Conservation (phyloP, 164 flowering plant species). For the Stephania cephalantha region DNA sequence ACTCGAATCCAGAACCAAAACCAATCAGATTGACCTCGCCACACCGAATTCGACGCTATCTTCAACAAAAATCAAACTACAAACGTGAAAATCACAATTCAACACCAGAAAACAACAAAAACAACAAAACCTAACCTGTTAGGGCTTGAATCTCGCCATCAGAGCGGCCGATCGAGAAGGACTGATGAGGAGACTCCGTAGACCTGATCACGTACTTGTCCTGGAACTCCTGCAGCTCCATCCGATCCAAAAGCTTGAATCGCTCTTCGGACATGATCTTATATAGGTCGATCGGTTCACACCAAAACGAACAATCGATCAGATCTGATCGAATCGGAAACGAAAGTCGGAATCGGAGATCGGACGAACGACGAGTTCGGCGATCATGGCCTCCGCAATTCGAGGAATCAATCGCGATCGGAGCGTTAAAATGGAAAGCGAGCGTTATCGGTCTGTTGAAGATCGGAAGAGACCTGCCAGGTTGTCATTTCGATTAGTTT, state of each 20-base stretch:
- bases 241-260: constrained; percentile 54
- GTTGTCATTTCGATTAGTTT: too few species aligned
- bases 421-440: background rate
- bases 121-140: constrained; percentile 24
- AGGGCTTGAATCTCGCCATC: constrained; percentile 50
- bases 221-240: constrained; percentile 65
- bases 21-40: too few species aligned
- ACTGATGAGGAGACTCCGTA: constrained; percentile 36
- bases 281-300: too few species aligned
- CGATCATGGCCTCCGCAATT: too few species aligned
- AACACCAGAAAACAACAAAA: background rate
- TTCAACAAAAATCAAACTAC: background rate
- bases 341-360: too few species aligned
- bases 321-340: too few species aligned
- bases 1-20: too few species aligned
- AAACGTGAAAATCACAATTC: background rate
- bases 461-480: too few species aligned
- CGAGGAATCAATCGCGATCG: too few species aligned
- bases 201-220: constrained; percentile 68
- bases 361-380: too few species aligned
- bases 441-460: background rate
- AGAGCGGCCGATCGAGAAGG: constrained; percentile 58
- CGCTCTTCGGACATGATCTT: background rate
- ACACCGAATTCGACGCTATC: background rate
- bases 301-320: too few species aligned